Evolutionary conservation across 192 early-diverging fungal genomes (phyloP).

Genomic region (Coemansia sp.): DNA sequence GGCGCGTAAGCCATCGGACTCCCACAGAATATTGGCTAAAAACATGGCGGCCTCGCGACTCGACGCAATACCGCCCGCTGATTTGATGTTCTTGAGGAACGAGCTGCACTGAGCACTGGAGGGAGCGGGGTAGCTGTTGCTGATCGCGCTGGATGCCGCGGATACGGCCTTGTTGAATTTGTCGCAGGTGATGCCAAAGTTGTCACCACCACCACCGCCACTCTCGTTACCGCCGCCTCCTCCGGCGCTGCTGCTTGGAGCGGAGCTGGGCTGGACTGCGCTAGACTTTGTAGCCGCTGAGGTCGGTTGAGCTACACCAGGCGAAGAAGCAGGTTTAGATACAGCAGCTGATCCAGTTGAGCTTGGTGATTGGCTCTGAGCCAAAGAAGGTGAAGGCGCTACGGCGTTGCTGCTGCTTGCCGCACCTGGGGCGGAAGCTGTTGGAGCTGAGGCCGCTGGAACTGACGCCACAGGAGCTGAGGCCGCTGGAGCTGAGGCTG

Average conservation of each 20-base stretch:
- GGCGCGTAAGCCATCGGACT: slow-evolving; percentile 51
- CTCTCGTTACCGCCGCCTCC: background rate
- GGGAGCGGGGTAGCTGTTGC: slow-evolving; percentile 39
- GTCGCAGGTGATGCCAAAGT: slow-evolving; percentile 42
- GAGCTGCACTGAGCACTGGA: slow-evolving; percentile 36
- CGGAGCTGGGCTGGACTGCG: background rate
- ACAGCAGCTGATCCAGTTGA: slow-evolving; percentile 3
- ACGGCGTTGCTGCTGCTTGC: background rate
- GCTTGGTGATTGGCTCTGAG: slow-evolving; percentile 3
- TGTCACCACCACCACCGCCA: slow-evolving; percentile 20
- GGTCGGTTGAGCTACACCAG: slow-evolving; percentile 13
- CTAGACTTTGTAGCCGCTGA: background rate
- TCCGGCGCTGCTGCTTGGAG: slow-evolving; percentile 10
- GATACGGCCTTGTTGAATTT: slow-evolving; percentile 51
- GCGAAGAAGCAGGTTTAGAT: slow-evolving; percentile 10
- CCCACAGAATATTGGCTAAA: slow-evolving; percentile 54
- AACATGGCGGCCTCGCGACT: slow-evolving; percentile 58
- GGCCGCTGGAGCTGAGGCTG: background rate
- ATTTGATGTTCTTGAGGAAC: slow-evolving; percentile 41
- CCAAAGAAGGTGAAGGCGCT: background rate
- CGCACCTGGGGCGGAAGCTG: background rate
- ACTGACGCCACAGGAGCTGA: background rate
- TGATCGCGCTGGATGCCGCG: slow-evolving; percentile 36
- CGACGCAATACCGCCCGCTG: slow-evolving; percentile 36
- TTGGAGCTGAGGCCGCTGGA: background rate